These are phyloP conservation scores for Penicillium longicatenatum DNA, from an alignment of 495 filamentous ascomycete species.

Conservation along the genomic window DNA sequence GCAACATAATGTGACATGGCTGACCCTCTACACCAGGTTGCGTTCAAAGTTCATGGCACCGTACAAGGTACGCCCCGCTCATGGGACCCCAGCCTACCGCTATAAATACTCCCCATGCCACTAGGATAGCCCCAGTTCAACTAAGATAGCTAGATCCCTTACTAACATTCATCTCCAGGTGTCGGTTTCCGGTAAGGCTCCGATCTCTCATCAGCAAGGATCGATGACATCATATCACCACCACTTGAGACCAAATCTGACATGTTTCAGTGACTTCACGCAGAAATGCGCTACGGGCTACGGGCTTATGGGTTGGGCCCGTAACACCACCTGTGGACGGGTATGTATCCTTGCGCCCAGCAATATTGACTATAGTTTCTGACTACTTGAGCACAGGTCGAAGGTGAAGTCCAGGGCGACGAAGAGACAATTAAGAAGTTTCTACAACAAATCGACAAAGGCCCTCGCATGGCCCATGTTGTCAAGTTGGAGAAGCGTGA, in stretches of 20 bases:
- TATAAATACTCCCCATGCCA: not conserved
- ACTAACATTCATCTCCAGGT: constrained; percentile 40
- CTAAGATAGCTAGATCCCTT: not conserved
- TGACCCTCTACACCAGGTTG: constrained; percentile 36
- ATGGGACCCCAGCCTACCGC: not conserved
- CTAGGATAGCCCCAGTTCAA: not conserved
- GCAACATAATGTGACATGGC: not conserved
- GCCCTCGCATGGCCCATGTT: constrained; percentile 68
- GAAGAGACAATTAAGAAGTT: constrained; percentile 64
- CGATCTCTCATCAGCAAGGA: not conserved
- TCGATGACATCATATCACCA: constrained; percentile 24
- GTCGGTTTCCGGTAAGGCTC: constrained; percentile 68
- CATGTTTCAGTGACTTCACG: constrained; percentile 62
- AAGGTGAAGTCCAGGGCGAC: constrained; percentile 84
- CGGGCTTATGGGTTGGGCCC: constrained; percentile 75
- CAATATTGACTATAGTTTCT: not conserved
- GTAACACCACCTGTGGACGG: constrained; percentile 72
- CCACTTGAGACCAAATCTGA: not conserved
- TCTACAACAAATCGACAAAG: constrained; percentile 73
- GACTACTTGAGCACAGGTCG: constrained; percentile 57
- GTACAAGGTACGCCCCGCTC: constrained; percentile 45
- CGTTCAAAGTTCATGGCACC: constrained; percentile 53
- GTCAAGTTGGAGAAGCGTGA: constrained; percentile 70
- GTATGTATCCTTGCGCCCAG: constrained; percentile 37
- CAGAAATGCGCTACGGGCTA: constrained; percentile 64